Evolutionary conservation across 1,284 basidiomycete species (phyloP), one percentile per base, ranked within the genome.

Genomic region (Cutaneotrichosporon sp.): DNA sequence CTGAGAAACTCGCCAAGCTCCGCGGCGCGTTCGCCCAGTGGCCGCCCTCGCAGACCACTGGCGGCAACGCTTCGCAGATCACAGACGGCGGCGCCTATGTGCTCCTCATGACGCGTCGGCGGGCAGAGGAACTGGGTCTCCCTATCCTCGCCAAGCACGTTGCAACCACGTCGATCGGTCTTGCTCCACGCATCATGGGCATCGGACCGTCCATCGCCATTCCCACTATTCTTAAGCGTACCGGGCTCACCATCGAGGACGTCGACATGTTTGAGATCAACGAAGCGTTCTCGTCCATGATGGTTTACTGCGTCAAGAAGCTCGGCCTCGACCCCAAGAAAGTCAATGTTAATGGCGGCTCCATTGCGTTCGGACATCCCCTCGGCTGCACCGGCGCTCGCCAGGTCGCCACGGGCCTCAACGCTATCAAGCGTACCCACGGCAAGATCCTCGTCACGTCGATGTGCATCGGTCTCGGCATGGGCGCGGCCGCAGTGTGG

Each of bases 71-170:
- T 0, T 94, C 90, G 22, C 95, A 97, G 79, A 88, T 99, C 56
- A 94, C 92, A 22, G 97, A 99, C 75, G 96, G 96, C 66, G 96
- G 96, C 22, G 93, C 95, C 52, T 95, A 94, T 0, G 93, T 98
- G 56, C 82, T 99, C 60, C 88, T 98, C 65, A 86, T 91, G 50
- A 87, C 92, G 63, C 87, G 96, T 61, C 90, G 89, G 46, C 86
- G 89, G 38, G 96, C 96, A 14, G 89, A 90, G 81, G 89, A 89
- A 74, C 88, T 96, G 66, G 90, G 91, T 47, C 85, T 99, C 40
- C 92, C 93, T 51, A 90, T 99, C 75, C 68, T 96, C 63, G 96
- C 92, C 82, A 98, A 98, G 83, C 98, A 88, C 78, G 88, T 95
- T 74, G 85, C 85, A 32, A 88, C 90, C 9, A 83, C 86, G 40